A percentile compares a stretch with the other conserved stretches of the same genome.
These are phyloP conservation scores for Amanita jacksonii DNA, from an alignment of 768 basidiomycete species.

Conservation along the genomic window DNA sequence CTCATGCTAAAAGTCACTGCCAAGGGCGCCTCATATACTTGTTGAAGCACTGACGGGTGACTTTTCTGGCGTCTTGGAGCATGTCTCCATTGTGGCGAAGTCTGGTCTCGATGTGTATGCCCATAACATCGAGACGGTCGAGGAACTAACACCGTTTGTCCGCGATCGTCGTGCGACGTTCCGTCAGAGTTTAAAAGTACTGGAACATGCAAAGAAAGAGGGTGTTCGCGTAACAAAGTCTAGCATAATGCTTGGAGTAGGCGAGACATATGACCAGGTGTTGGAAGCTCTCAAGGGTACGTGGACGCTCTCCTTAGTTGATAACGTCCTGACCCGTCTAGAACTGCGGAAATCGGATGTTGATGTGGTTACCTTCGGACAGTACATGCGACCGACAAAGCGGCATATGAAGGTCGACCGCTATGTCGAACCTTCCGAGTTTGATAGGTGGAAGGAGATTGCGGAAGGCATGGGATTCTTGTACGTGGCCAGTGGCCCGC, in stretches of 20 bases:
- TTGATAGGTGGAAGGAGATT: conserved; percentile 80
- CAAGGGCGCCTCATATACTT: conserved; percentile 87
- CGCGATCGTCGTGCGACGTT: conserved; percentile 93
- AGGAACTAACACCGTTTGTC: conserved; percentile 87
- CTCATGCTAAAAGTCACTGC: conserved; percentile 6
- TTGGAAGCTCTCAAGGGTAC: conserved; percentile 73
- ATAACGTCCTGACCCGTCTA: conserved; percentile 21
- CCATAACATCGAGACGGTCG: conserved; percentile 96
- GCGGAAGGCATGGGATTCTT: conserved; percentile 94
- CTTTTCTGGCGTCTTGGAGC: conserved; percentile 70
- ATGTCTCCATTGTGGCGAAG: conserved; percentile 75
- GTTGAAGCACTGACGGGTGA: conserved; percentile 97
- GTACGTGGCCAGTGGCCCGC: conserved; percentile 93
- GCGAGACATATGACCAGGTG: conserved; percentile 80
- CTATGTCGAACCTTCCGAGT: conserved; percentile 91
- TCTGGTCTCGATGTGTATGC: conserved; percentile 98
- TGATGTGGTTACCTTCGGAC: conserved; percentile 97
- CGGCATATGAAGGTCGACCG: conserved; percentile 98
- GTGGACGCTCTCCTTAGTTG: conserved; percentile 13
- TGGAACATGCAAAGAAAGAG: conserved; percentile 74
- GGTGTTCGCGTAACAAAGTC: conserved; percentile 92
- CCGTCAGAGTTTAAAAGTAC: conserved; percentile 71
- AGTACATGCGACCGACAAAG: conserved; percentile 99
- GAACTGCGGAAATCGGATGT: conserved; percentile 84
- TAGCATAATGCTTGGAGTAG: conserved; percentile 97